Evolutionary conservation across 164 flowering plant species (phyloP), one percentile per base, ranked within the genome.

Genomic region (Vitis rotundifolia): DNA sequence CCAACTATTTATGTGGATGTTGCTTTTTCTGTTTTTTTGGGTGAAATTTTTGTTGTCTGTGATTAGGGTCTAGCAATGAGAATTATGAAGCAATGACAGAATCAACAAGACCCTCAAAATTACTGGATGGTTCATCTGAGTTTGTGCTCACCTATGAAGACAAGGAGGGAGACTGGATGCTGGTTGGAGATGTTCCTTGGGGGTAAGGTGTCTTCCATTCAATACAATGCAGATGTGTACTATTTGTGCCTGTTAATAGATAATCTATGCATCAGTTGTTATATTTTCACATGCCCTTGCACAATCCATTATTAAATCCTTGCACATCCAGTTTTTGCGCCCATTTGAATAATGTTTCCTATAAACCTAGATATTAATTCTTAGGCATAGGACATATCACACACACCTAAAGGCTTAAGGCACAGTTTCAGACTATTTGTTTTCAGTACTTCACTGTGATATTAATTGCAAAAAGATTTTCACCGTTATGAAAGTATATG

Each of bases 121-220:
- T 87, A 56, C 73, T 86, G 68, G 81, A 79, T 68, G 87, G 82
- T 49, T 77, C 84, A 29, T 85, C 86, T 52, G 88, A 80, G 11
- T 87, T 73, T 74, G 85, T 84, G 78, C 87, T 89, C 49, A 86
- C 88, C 50, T 89, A 86, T 62, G 89, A 89, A 82, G 93, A 89
- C 77, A 85, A 82, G 77, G 93, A 87, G 0, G 88, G 91, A 67
- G 93, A 89, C 53, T 89, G 88, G 89, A 89, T 89, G 91, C 88
- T 89, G 63, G 89, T 85, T 74, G 93, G 93, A 68, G 93, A 89
- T 81, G 91, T 89, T 72, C 93, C 91, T 1, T 87, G 87, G 88
- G 77, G 84, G 93, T 89, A 87, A 66, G 44, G 76, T 31, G 11
- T 49, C 16, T 50, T 64, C 58, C 47, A 15, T 50, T 11, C 49